These are phyloP conservation scores for Fusarium pilosicola DNA, from an alignment of 2,329 filamentous ascomycete genomes.

Conservation along the genomic window DNA sequence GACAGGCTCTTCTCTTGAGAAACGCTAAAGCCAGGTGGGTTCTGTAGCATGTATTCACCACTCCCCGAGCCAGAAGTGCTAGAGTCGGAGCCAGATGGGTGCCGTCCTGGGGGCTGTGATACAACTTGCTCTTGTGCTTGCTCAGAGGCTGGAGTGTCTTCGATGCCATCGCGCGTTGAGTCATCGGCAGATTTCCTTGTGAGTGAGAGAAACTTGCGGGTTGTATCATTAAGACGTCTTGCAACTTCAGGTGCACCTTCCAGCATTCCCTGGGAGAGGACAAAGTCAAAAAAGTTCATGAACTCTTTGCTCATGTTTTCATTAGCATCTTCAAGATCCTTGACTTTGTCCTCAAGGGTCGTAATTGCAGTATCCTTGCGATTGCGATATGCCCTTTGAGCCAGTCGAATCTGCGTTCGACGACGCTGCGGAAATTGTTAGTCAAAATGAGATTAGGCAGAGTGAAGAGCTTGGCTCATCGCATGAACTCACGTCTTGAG, in stretches of 20 bases:
- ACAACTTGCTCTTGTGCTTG: not conserved
- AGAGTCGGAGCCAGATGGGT: constrained; percentile 3
- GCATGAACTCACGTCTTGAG: constrained; percentile 73
- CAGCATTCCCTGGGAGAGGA: constrained; percentile 66
- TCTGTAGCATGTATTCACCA: not conserved
- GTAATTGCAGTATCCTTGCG: constrained; percentile 86
- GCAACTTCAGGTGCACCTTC: constrained; percentile 66
- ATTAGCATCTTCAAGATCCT: constrained; percentile 74
- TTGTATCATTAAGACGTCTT: constrained; percentile 65
- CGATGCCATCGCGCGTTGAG: constrained; percentile 5
- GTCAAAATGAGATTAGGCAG: constrained; percentile 3
- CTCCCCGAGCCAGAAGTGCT: constrained; percentile 12
- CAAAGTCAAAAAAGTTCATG: constrained; percentile 71
- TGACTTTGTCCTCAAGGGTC: constrained; percentile 75
- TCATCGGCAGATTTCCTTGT: constrained; percentile 58
- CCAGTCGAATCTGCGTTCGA: constrained; percentile 86
- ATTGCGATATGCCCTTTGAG: constrained; percentile 84
- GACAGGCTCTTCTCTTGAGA: constrained; percentile 1
- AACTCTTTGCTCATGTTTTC: constrained; percentile 80
- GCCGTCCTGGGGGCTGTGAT: not conserved
- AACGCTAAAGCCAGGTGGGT: not conserved
- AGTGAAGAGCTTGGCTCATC: not conserved
- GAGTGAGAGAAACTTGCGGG: constrained; percentile 67
- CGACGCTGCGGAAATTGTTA: constrained; percentile 67
- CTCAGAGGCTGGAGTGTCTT: not conserved